Evolutionary conservation across 371 early-diverging fungal genomes (phyloP).

Genomic region (Apophysomyces ossiformis): DNA sequence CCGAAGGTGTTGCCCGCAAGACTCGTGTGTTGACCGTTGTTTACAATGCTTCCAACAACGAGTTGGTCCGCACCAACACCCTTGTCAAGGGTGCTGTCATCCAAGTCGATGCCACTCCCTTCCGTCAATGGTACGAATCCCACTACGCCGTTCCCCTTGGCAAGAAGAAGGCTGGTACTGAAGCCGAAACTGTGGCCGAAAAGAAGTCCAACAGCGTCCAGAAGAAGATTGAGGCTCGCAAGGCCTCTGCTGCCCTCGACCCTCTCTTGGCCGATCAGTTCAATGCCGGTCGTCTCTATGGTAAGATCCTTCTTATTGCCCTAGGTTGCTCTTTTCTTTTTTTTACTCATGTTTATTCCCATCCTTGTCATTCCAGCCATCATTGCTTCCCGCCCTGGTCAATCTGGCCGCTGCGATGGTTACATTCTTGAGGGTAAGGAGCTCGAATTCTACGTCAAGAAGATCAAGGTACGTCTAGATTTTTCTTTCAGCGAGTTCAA

Average conservation of each 20-base stretch:
- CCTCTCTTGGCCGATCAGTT: no score
- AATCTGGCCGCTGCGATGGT: conserved; percentile 96
- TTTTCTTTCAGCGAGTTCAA: no score
- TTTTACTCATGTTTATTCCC: not conserved
- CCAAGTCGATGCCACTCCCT: conserved; percentile 96
- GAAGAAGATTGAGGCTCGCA: no score
- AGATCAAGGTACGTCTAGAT: conserved; percentile 63
- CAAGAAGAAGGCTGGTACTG: conserved; percentile 63
- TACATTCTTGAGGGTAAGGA: conserved; percentile 98
- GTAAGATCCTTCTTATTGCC: no score
- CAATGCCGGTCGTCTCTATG: no score
- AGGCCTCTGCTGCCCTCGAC: no score
- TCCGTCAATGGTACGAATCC: conserved; percentile 95
- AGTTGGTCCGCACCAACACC: conserved; percentile 93
- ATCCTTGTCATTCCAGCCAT: conserved; percentile 49
- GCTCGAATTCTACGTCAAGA: conserved; percentile 69
- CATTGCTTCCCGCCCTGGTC: conserved; percentile 97
- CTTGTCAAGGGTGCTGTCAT: conserved; percentile 97
- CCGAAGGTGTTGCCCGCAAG: no score
- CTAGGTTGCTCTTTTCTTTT: no score
- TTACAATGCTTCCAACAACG: no score
- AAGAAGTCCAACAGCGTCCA: no score
- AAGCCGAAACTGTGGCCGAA: no score
- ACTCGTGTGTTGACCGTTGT: conserved; percentile 73
- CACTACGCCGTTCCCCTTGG: conserved; percentile 89